Evolutionary conservation across 2,329 filamentous ascomycete genomes (phyloP), one percentile per base, ranked within the genome.

Genomic region (Magnaporthiopsis rhizophila): DNA sequence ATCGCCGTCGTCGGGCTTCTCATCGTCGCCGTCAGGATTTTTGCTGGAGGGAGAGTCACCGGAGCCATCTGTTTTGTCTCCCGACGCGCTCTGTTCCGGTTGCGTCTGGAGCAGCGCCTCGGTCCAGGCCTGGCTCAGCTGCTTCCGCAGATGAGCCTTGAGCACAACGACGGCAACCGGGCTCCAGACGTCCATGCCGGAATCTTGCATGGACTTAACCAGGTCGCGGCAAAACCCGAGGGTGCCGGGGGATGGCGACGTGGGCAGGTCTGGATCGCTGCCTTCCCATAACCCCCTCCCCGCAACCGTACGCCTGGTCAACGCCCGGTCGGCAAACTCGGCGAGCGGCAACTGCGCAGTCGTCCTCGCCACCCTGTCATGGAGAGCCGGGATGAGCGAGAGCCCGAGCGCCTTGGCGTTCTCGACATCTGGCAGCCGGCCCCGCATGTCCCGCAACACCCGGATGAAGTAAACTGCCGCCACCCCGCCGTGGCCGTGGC

Each of bases 111-210:
- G 71, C 64, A 87, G 68, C 64, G 78, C 73, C 59, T 76, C 73
- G 11, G 72, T 71, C 84, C 84, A 86, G 9, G 73, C 69, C 62
- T 75, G 74, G n/a, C 75, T 75, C 1, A 94, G 72, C 61, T 81
- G 76, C 58, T 75, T 74, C 7, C 78, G 73, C 7, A 92, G 71
- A 59, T 79, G 73, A n/a, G 70, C 72, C 75, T 92, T 95, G 67
- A 96, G 71, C 0, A 79, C 78, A 0, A 70, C 69, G 1, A 93
- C 83, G 0, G 90, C 89, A 2, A 81, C 79, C 2, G 85, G 82
- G 63, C 88, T 92, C 93, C 93, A 98, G 3, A 97, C 75, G 73
- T 97, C 94, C 59, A 84, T 79, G 0, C 93, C 93, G 3, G 83
- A 79, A 15, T 81, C 78, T 3, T 83, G 83, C 91, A 97, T 96